Percentiles rank a stretch among this genome's conserved stretches.
Conservation (phyloP, 2,329 filamentous ascomycete genomes). For the Ceratocystis destructans region DNA sequence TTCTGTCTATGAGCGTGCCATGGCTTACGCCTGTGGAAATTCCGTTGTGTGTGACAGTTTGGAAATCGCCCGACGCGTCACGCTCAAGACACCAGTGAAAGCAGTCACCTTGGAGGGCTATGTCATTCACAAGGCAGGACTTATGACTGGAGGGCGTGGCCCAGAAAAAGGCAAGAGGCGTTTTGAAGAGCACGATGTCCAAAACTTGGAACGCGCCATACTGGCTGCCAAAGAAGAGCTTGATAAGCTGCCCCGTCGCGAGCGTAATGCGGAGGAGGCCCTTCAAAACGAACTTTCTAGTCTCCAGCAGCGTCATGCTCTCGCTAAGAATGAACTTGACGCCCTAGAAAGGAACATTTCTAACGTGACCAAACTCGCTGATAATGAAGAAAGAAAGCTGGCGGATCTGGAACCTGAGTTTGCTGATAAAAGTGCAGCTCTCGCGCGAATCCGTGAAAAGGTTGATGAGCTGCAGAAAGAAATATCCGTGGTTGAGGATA, state of each 20-base stretch:
- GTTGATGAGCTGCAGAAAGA: slow-evolving; percentile 43
- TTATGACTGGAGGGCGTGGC: slow-evolving; percentile 90
- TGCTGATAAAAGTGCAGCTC: slow-evolving; percentile 52
- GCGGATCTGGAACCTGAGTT: slow-evolving; percentile 66
- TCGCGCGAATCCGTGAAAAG: slow-evolving; percentile 43
- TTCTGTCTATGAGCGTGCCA: slow-evolving; percentile 71
- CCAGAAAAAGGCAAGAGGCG: slow-evolving; percentile 64
- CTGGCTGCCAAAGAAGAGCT: slow-evolving; percentile 68
- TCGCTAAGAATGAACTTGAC: slow-evolving; percentile 60
- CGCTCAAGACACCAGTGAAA: slow-evolving; percentile 74
- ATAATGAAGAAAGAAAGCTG: slow-evolving; percentile 59
- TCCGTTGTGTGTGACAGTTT: slow-evolving; percentile 87
- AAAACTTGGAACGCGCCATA: slow-evolving; percentile 64
- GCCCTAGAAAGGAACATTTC: slow-evolving; percentile 69
- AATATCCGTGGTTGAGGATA: slow-evolving; percentile 72
- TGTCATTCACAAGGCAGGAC: slow-evolving; percentile 88
- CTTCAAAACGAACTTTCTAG: slow-evolving; percentile 67
- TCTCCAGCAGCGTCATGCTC: slow-evolving; percentile 61
- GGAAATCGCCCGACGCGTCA: slow-evolving; percentile 74
- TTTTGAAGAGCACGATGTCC: slow-evolving; percentile 82
- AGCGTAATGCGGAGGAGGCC: slow-evolving; percentile 65
- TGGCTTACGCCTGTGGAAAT: slow-evolving; percentile 88
- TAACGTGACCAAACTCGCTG: slow-evolving; percentile 71
- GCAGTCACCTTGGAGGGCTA: slow-evolving; percentile 91
- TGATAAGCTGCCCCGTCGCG: slow-evolving; percentile 62